A percentile compares a stretch with the other conserved stretches of the same genome.
phyloP scores from a whole-genome alignment of 2,329 filamentous ascomycete genomes.

The Ilyonectria mors-panacis region DNA sequence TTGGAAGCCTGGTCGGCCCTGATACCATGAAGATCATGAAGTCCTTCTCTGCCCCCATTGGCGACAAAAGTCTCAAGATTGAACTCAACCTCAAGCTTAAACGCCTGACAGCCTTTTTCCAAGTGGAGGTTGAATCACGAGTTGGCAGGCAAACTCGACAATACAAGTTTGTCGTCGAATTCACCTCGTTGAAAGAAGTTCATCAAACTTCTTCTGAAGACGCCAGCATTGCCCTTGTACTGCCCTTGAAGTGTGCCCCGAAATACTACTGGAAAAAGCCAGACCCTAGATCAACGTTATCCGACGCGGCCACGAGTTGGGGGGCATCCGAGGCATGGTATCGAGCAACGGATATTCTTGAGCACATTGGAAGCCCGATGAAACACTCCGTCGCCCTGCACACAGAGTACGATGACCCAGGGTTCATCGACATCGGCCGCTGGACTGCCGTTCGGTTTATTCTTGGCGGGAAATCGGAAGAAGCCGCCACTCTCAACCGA shows the following conservation, averaged over 20 bases:
- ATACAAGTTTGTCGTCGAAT: slow-evolving; percentile 62
- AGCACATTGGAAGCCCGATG: slow-evolving; percentile 51
- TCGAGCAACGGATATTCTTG: slow-evolving; percentile 63
- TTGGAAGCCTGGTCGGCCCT: slow-evolving; percentile 72
- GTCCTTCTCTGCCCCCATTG: slow-evolving; percentile 31
- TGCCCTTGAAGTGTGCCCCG: slow-evolving; percentile 66
- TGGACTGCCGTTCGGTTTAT: slow-evolving; percentile 71
- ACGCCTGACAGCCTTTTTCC: slow-evolving; percentile 52
- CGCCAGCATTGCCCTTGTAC: slow-evolving; percentile 57
- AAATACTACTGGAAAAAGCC: slow-evolving; percentile 60
- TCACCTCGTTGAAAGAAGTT: slow-evolving; percentile 63
- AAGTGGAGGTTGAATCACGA: slow-evolving; percentile 35
- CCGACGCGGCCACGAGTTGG: slow-evolving; percentile 55
- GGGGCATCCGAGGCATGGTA: slow-evolving; percentile 61
- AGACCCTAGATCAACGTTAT: slow-evolving; percentile 52
- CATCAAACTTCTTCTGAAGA: slow-evolving; percentile 50
- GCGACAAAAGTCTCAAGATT: slow-evolving; percentile 43
- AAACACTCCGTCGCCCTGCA: slow-evolving; percentile 58
- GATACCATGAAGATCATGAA: slow-evolving; percentile 73
- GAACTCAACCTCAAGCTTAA: slow-evolving; percentile 51
- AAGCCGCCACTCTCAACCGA: slow-evolving; percentile 53
- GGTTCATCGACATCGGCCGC: slow-evolving; percentile 66
- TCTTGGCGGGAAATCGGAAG: slow-evolving; percentile 49
- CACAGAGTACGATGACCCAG: slow-evolving; percentile 51
- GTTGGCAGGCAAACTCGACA: slow-evolving; percentile 35